Base-by-base conservation (phyloP, 805 yeast genomes). In the Kodamaea neixiangensis region DNA sequence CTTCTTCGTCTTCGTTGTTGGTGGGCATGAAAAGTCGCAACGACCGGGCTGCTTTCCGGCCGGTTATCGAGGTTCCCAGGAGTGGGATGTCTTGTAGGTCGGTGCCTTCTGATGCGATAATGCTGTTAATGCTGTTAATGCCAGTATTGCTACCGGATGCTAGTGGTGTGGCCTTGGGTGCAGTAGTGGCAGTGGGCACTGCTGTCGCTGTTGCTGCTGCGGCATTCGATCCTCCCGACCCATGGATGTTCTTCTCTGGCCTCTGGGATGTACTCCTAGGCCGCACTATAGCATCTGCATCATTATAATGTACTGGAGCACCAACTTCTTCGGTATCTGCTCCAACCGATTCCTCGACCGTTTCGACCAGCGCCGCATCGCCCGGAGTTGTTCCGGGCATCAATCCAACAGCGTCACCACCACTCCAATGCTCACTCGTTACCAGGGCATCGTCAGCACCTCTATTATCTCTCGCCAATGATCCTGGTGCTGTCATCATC, bases 41-140 rank as follows among this genome's bases (percentile, higher is more conserved):
- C 1, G 85, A 78, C 47, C 78, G 71, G 10, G 86, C 85, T 0
- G 85, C 85, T 58, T 81, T 81, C 52, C 85, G 67, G 4, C 84
- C 84, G 1, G 82, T 72, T 33, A 76, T 69, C 5, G 56, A 53
- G 40, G 45, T 25, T 9, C 47, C 48, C 22, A 46, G 47, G 15
- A 51, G 47, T 4, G 44, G 43, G 34, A 47, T 39, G 21, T 47
- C 49, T 25, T 47, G 50, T 13, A 47, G 31, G 14, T 47, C 49
- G 5, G 45, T 14, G 5, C 33, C 19, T 20, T 37, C 31, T 3
- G 31, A 25, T 25, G 31, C 31, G 13, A 25, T 25, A 13, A 25
- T 25, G 31, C 31, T 25, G 31, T 25, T 25, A 25, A 25, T 25
- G 31, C 31, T 25, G 11, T 25, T 25, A 25, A 25, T 25, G 31